Evolutionary conservation across 306 rosid species (phyloP), one percentile per base, ranked within the genome.

Genomic region (Gastrolobium villosum): DNA sequence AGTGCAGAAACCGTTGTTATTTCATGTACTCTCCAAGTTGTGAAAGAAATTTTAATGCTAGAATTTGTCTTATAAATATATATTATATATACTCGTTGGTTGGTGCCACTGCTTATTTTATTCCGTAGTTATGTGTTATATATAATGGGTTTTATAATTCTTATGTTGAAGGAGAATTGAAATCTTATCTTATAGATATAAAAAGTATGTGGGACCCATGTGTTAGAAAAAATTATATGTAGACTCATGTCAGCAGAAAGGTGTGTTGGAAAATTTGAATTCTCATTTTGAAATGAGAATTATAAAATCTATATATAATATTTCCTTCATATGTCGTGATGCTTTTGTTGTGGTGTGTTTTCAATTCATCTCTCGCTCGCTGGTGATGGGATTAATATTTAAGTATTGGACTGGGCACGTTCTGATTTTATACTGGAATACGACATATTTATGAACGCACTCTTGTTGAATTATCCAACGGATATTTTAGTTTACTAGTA

Each of bases 101-200:
- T 67, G 83, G 77, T 83, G 79, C 81, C 50, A 71, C 74, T 76
- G 71, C 72, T 76, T 80, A 15, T 46, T 64, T 41, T 43, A 30
- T 60, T 52, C 30, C 30, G 2, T 34, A 10, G 36, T 35, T 60
- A 46, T 39, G 34, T 53, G 52, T 44, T 65, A 26, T 67, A 49
- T 31, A 11, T 63, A 13, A 11, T 63, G n/a, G n/a, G n/a, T n/a
- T n/a, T n/a, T n/a, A n/a, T n/a, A n/a, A n/a, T n/a, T n/a, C n/a
- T n/a, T n/a, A n/a, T n/a, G n/a, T n/a, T n/a, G n/a, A n/a, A n/a
- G n/a, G n/a, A n/a, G n/a, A n/a, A n/a, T n/a, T n/a, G n/a, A n/a
- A n/a, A n/a, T n/a, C n/a, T n/a, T n/a, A n/a, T n/a, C n/a, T n/a
- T n/a, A n/a, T n/a, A n/a, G n/a, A n/a, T n/a, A n/a, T n/a, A n/a